Base-by-base conservation (phyloP, 148 eudicot genomes). In the Rhododendron kiyosumense region DNA sequence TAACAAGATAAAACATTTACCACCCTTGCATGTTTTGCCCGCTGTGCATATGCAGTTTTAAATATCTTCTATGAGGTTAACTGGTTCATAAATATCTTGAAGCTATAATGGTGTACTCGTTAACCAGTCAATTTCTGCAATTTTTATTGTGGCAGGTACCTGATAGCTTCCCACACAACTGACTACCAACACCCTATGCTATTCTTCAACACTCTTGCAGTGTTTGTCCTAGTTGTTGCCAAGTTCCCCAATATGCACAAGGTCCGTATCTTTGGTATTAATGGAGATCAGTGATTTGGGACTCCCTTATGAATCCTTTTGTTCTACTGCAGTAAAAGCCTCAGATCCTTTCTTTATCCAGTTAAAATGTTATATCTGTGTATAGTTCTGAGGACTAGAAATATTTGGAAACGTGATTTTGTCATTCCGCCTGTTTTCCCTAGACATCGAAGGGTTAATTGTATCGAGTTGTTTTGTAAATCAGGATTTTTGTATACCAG, bases 201-300 rank as follows among this genome's bases (percentile, higher is more conserved):
- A 74, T 93, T 96, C 94, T 86, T 96, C 88, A 96, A 96, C 90
- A 96, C 99, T 6, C 75, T 96, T 49, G 95, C 96, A 11, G 95
- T 94, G 86, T 59, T 93, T 45, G 88, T 96, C 79, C 92, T 96
- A 75, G 99, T 96, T 9, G 78, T 96, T 77, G 99, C 99, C 80
- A 96, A 96, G 92, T 94, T 95, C 85, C 99, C 98, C 12, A 91
- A 95, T 82, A 96, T 96, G 99, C 98, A 96, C 92, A 96, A 96
- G 88, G 99, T 96, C 82, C 93, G 99, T 48, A 95, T 96, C 89
- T 96, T 96, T 82, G 99, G 99, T 76, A 96, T 96, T 84, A 96
- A 96, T 75, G 98, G 95, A 34, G 98, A 96, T 78, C 91, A 91
- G 90, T 91, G 89, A 94, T 77, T 74, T 67, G 88, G 41, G 45